Evolutionary conservation across 208 protist species (phyloP), one percentile per base, ranked within the genome.

Genomic region (Endotrypanum monterogeii): DNA sequence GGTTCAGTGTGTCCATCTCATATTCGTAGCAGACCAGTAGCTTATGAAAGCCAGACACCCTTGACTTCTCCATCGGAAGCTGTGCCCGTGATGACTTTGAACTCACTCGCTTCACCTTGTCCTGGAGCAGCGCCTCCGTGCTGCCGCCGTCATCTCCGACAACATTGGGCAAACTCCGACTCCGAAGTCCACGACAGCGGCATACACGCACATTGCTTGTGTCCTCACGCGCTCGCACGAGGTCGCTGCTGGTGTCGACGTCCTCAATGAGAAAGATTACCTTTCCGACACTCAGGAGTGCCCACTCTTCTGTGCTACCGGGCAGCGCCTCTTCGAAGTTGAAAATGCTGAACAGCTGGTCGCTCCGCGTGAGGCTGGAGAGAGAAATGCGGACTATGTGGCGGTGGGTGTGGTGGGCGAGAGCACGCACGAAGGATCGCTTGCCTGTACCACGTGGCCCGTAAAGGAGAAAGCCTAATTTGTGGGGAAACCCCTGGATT

Each of bases 231-330:
- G 69, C 54, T 0, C 55, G 46, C 48, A 80, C 69, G 23, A 76
- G n/a, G 25, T 71, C 48, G 54, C 51, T 54, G 30, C 46, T 54
- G 16, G 70, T 60, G 76, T 80, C 67, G 4, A 80, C 71, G 46
- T 72, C 70, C 65, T 80, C 76, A 7, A 80, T n/a, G 39, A 80
- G 70, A 30, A 80, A 80, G 39, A 80, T 80, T 9, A 80, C 76
- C 39, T 76, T 75, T n/a, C 52, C 60, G 70, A 55, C 76, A 37
- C 23, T 76, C 28, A 80, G 76, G 63, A 73, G 57, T 1, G 16
- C n/a, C 76, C 76, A 80, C 7, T 80, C 76, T 46, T 57, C 18
- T 6, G 62, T 44, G 2, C 52, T 67, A 30, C 68, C 56, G 3
- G 16, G 3, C 12, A 35, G 11, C 9, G 41, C 60, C 0, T 23